These are phyloP conservation scores for Oehlia diaphana DNA, from an alignment of 192 early-diverging fungal genomes.

Conservation along the genomic window DNA sequence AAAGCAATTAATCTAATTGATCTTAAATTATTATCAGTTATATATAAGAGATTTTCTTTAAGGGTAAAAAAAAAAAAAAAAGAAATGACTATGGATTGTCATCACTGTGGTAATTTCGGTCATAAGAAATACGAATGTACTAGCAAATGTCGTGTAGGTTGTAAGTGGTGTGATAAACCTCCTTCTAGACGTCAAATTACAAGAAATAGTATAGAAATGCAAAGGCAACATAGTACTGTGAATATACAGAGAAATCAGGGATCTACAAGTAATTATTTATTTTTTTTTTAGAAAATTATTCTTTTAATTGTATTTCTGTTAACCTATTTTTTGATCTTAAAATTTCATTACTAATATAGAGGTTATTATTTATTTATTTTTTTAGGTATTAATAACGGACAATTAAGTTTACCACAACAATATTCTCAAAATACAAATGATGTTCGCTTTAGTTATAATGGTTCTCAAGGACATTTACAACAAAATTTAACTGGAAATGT, in stretches of 20 bases:
- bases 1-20: too few species aligned
- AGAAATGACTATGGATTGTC: slow-evolving; percentile 6
- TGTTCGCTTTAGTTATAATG: neutral
- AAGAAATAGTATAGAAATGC: slow-evolving; percentile 5
- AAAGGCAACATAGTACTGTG: neutral
- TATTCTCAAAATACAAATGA: neutral
- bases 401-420: neutral
- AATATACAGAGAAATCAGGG: slow-evolving; percentile 3
- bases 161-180: slow-evolving; percentile 25
- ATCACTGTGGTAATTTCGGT: slow-evolving; percentile 26
- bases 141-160: slow-evolving; percentile 21
- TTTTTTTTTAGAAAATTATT: too few species aligned
- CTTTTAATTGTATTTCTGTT: too few species aligned
- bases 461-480: neutral
- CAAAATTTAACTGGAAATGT: neutral
- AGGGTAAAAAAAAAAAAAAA: too few species aligned
- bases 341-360: too few species aligned
- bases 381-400: neutral
- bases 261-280: neutral
- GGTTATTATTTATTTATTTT: neutral
- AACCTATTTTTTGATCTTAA: too few species aligned
- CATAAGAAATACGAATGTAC: slow-evolving; percentile 31
- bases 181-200: slow-evolving; percentile 12
- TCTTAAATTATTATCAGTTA: too few species aligned
- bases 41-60: too few species aligned